Evolutionary conservation across 2,329 filamentous ascomycete genomes (phyloP), one percentile per base, ranked within the genome.

Genomic region (Grosmannia serpens): DNA sequence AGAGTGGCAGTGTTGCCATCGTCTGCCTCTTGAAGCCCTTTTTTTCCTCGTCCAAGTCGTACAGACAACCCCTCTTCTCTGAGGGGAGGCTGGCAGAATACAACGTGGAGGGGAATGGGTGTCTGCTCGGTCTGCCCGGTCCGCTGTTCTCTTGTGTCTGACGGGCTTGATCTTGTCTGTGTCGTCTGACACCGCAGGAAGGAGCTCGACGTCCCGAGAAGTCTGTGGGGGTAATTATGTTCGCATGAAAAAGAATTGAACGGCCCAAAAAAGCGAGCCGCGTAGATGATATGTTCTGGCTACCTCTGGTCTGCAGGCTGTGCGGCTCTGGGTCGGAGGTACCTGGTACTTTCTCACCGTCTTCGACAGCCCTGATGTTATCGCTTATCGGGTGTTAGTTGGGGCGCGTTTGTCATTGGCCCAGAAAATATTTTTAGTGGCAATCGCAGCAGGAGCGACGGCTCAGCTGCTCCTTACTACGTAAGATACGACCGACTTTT

Each of bases 381-480:
- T 58, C 54, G 53, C 47, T 56, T 60, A 60, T 60, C 58, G 57
- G n/a, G 22, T 35, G 11, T 26, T 41, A 22, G 26, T n/a, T 9
- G 22, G 9, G 20, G 3, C n/a, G n/a, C 46, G 6, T 47, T n/a
- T n/a, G 35, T 52, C 3, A 56, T 52, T 54, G 60, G 60, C 24
- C 56, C n/a, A 50, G 47, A 57, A 55, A 58, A 59, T 54, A 51
- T 56, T 59, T 61, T 58, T 54, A 56, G 55, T 59, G 57, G 57
- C 55, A 26, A 56, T 27, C 38, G 47, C 50, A 57, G 51, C n/a
- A 49, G 29, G 44, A n/a, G 20, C 44, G 55, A 31, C 33, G 41
- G 29, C 51, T 50, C 55, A 26, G 17, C 35, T 57, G 55, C 49
- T 33, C 52, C 33, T 33, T n/a, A n/a, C n/a, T n/a, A n/a, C n/a